phyloP scores from a whole-genome alignment of 2,329 filamentous ascomycete genomes.

The Paraphaeosphaeria sporulosa region DNA sequence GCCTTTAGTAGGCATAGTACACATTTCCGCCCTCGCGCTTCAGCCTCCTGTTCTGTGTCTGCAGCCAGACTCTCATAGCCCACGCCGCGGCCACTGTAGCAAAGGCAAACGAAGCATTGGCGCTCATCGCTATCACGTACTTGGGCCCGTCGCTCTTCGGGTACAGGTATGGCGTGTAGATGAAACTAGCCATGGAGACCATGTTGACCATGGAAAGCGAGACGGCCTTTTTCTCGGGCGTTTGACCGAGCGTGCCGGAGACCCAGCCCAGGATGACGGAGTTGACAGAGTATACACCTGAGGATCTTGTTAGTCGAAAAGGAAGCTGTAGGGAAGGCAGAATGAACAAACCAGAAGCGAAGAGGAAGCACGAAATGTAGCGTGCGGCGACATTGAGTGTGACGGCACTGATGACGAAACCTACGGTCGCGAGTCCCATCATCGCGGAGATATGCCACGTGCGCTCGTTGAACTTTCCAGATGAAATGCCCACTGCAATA shows the following conservation, averaged over 20 bases:
- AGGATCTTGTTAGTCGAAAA: background rate
- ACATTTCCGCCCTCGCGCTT: background rate
- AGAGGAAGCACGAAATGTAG: slow-evolving; percentile 37
- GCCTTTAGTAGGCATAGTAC: background rate
- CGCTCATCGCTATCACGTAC: slow-evolving; percentile 32
- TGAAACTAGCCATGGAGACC: slow-evolving; percentile 49
- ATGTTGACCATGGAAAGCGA: slow-evolving; percentile 54
- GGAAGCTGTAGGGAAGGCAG: background rate
- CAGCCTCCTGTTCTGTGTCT: slow-evolving; percentile 5
- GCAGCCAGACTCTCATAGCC: background rate
- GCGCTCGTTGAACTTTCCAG: slow-evolving; percentile 50
- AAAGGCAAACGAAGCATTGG: slow-evolving; percentile 28
- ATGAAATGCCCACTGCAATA: slow-evolving; percentile 44
- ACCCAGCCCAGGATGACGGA: slow-evolving; percentile 52
- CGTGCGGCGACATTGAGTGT: slow-evolving; percentile 48
- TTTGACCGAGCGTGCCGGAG: slow-evolving; percentile 51
- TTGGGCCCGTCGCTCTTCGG: slow-evolving; percentile 30
- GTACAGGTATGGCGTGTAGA: slow-evolving; percentile 54
- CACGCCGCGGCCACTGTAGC: slow-evolving; percentile 1
- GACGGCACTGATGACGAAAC: slow-evolving; percentile 47
- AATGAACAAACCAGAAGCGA: slow-evolving; percentile 28
- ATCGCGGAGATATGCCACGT: slow-evolving; percentile 51
- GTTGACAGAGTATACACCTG: slow-evolving; percentile 33
- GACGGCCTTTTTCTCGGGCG: slow-evolving; percentile 54
- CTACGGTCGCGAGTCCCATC: slow-evolving; percentile 46